Evolutionary conservation across 352 stramenopile species (phyloP).

Genomic region (Globisporangium sylvaticum): DNA sequence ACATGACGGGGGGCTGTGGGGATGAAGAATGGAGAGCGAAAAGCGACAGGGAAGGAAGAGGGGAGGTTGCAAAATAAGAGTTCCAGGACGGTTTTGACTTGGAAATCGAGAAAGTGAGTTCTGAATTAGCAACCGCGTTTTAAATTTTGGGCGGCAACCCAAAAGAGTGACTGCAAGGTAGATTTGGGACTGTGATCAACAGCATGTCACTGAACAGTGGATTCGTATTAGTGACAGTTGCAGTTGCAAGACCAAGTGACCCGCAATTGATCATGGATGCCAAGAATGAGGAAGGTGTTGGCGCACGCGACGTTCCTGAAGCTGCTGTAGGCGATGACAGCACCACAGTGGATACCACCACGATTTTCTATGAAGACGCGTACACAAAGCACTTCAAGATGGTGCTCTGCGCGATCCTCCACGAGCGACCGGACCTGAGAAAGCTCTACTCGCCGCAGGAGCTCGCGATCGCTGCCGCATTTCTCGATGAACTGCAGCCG

Average conservation of each 20-base stretch:
- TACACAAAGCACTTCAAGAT: slow-evolving; percentile 63
- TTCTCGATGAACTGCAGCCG: slow-evolving; percentile 41
- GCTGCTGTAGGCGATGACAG: background rate
- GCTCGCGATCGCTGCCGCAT: slow-evolving; percentile 33
- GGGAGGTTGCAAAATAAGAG: slow-evolving; percentile 7
- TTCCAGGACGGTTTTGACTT: background rate
- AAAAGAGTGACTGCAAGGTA: background rate
- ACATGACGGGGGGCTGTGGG: slow-evolving; percentile 7
- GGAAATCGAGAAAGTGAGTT: background rate
- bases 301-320: background rate
- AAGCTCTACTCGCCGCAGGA: slow-evolving; percentile 47
- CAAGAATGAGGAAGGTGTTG: background rate
- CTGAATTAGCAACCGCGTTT: background rate
- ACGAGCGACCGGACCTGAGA: slow-evolving; percentile 42
- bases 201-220: background rate
- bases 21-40: background rate
- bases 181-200: background rate
- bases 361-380: slow-evolving; percentile 35
- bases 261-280: background rate
- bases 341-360: background rate
- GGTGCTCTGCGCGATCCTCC: slow-evolving; percentile 42
- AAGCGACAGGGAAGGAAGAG: background rate
- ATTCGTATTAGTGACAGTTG: slow-evolving; percentile 4
- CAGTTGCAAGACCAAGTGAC: background rate
- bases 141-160: slow-evolving; percentile 5